phyloP scores from a whole-genome alignment of 2,329 filamentous ascomycete genomes.

The Aspergillus sp. region DNA sequence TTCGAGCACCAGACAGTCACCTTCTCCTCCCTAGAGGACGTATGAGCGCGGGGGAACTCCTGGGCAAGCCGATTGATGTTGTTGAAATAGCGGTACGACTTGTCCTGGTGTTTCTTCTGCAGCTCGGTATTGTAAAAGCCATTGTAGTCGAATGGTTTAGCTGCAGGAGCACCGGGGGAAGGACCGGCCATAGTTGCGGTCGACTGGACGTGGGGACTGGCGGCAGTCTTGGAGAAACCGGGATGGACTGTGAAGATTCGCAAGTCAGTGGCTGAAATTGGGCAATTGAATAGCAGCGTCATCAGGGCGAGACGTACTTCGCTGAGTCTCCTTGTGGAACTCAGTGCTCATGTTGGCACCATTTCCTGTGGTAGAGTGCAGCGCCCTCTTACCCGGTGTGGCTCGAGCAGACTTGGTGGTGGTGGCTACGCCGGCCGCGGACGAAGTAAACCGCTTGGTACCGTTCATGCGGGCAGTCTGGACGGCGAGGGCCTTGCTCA shows the following conservation, averaged over 20 bases:
- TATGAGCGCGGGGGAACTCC: slow-evolving; percentile 94
- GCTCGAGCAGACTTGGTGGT: slow-evolving; percentile 48
- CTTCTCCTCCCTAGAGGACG: slow-evolving; percentile 74
- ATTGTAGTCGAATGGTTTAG: slow-evolving; percentile 80
- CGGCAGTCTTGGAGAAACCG: slow-evolving; percentile 24
- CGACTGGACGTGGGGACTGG: slow-evolving; percentile 16
- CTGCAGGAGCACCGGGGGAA: slow-evolving; percentile 49
- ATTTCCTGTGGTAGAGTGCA: slow-evolving; percentile 78
- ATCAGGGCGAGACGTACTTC: slow-evolving; percentile 39
- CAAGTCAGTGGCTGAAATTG: not conserved
- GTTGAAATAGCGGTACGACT: slow-evolving; percentile 99
- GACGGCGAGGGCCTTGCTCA: slow-evolving; percentile 94
- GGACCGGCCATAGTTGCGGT: slow-evolving; percentile 37
- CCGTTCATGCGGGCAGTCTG: slow-evolving; percentile 56
- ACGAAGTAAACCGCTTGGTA: slow-evolving; percentile 40
- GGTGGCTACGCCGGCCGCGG: slow-evolving; percentile 29
- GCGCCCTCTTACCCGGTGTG: slow-evolving; percentile 62
- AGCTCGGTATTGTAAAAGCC: slow-evolving; percentile 83
- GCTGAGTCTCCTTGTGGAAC: slow-evolving; percentile 50
- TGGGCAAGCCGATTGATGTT: slow-evolving; percentile 98
- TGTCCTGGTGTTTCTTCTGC: slow-evolving; percentile 99
- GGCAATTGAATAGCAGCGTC: not conserved
- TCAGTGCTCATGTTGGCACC: slow-evolving; percentile 73
- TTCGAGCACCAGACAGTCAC: slow-evolving; percentile 99
- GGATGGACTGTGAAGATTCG: slow-evolving; percentile 20